These are phyloP conservation scores for Fusarium nisikadoi DNA, from an alignment of 2,329 filamentous ascomycete genomes.

Conservation along the genomic window DNA sequence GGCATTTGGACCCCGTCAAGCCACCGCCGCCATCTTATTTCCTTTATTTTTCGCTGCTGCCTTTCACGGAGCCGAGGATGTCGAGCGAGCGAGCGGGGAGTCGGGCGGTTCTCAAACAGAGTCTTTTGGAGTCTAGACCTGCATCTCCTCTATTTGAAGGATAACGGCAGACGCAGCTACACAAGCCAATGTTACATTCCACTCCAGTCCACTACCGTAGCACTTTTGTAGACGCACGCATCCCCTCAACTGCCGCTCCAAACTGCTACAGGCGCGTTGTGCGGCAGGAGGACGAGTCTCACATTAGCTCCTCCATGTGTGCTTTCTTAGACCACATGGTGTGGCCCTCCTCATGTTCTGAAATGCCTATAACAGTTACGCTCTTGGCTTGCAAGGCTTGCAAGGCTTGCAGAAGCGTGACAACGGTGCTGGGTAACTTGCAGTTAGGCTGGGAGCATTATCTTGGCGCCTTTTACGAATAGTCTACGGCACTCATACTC, in stretches of 20 bases:
- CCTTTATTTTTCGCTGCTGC: background rate
- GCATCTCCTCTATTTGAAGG: conserved; percentile 13
- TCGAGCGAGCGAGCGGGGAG: background rate
- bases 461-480: background rate
- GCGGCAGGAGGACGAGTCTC: conserved; percentile 3
- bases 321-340: conserved; percentile 3
- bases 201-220: background rate
- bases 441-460: background rate
- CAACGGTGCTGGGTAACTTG: conserved; percentile 7
- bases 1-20: conserved; percentile 9
- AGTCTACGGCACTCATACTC: background rate
- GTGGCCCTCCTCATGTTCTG: background rate
- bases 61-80: conserved; percentile 2
- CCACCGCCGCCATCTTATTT: conserved; percentile 22
- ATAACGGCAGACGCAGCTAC: conserved; percentile 24
- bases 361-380: conserved; percentile 3
- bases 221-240: conserved; percentile 25
- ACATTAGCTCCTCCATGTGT: conserved; percentile 5
- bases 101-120: background rate
- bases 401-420: conserved; percentile 27
- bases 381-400: background rate
- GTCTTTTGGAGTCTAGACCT: conserved; percentile 19
- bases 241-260: conserved; percentile 12
- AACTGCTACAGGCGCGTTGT: conserved; percentile 3
- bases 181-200: conserved; percentile 2